Conservation (phyloP, 2,329 filamentous ascomycete species). For the Cordyceps tenuipes region DNA sequence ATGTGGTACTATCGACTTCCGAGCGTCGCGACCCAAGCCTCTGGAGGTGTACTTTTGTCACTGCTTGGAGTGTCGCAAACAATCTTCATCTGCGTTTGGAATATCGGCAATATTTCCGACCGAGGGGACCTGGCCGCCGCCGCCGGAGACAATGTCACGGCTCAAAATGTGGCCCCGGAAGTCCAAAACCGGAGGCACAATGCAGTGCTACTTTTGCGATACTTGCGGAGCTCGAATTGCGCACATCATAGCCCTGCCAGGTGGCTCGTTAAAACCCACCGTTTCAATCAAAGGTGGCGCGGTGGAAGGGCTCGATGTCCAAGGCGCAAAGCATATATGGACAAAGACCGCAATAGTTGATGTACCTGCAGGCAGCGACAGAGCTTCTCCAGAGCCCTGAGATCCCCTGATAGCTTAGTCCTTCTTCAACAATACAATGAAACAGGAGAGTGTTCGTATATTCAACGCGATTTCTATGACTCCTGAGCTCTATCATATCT, state of each 20-base stretch:
- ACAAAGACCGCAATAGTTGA: slow-evolving; percentile 35
- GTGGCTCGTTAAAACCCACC: slow-evolving; percentile 28
- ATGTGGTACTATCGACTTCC: slow-evolving; percentile 30
- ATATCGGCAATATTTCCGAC: slow-evolving; percentile 36
- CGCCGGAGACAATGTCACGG: slow-evolving; percentile 22
- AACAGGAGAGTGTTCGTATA: not conserved
- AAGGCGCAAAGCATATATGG: slow-evolving; percentile 36
- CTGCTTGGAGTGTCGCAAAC: slow-evolving; percentile 37
- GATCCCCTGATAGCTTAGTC: not conserved
- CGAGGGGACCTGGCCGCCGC: slow-evolving; percentile 32
- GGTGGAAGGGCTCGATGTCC: slow-evolving; percentile 33
- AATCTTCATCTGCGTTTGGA: slow-evolving; percentile 38
- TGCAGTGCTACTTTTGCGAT: slow-evolving; percentile 36
- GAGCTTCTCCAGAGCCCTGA: slow-evolving; percentile 14
- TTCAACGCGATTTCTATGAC: slow-evolving; percentile 12
- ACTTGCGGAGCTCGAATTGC: slow-evolving; percentile 39
- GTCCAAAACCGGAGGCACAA: slow-evolving; percentile 31
- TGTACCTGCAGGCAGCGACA: slow-evolving; percentile 30
- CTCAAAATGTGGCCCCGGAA: slow-evolving; percentile 30
- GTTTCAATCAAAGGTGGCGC: slow-evolving; percentile 40
- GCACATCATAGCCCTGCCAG: slow-evolving; percentile 31
- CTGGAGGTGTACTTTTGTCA: slow-evolving; percentile 36
- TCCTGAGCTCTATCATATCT: not conserved
- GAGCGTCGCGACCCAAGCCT: slow-evolving; percentile 26
- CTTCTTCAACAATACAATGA: not conserved